Evolutionary conservation across 1,284 basidiomycete genomes (phyloP).

Genomic region (Erythrobasidium hasegawianum): DNA sequence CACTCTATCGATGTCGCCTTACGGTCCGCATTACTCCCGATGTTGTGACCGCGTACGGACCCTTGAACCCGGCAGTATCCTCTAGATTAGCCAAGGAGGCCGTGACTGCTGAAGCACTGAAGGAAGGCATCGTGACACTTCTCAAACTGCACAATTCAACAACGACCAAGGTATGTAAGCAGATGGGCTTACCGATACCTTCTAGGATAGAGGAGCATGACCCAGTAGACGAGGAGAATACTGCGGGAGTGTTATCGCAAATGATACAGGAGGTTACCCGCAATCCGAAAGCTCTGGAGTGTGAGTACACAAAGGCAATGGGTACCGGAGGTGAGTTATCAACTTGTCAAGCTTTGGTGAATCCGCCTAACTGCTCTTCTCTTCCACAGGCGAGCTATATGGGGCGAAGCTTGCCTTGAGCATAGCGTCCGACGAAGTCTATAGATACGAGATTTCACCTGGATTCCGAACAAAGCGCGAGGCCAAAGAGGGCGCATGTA

Average conservation of each 20-base stretch:
- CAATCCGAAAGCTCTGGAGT: conserved; percentile 1
- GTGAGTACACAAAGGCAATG: neutral
- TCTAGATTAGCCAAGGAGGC: conserved; percentile 21
- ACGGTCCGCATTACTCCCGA: conserved; percentile 18
- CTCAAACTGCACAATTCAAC: conserved; percentile 32
- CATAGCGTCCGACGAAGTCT: neutral
- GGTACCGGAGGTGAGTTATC: conserved; percentile 12
- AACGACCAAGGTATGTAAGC: conserved; percentile 23
- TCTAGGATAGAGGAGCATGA: conserved; percentile 24
- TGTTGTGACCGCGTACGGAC: conserved; percentile 3
- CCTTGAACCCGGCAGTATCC: neutral
- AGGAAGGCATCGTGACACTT: conserved; percentile 25
- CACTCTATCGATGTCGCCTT: conserved; percentile 14
- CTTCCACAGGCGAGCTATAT: conserved; percentile 5
- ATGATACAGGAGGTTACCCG: conserved; percentile 28
- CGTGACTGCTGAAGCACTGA: conserved; percentile 11
- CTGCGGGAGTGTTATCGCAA: conserved; percentile 15
- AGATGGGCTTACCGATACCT: conserved; percentile 10
- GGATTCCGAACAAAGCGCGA: conserved; percentile 16
- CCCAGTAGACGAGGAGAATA: conserved; percentile 27
- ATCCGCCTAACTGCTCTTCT: too few relatives aligned
- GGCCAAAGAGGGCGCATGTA: conserved; percentile 24
- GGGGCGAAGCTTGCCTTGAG: conserved; percentile 14
- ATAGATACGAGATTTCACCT: conserved; percentile 8
- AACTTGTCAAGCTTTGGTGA: too few relatives aligned